Base-by-base conservation (phyloP, 108 stramenopile species). In the Pseudonitzschia multiseries region DNA sequence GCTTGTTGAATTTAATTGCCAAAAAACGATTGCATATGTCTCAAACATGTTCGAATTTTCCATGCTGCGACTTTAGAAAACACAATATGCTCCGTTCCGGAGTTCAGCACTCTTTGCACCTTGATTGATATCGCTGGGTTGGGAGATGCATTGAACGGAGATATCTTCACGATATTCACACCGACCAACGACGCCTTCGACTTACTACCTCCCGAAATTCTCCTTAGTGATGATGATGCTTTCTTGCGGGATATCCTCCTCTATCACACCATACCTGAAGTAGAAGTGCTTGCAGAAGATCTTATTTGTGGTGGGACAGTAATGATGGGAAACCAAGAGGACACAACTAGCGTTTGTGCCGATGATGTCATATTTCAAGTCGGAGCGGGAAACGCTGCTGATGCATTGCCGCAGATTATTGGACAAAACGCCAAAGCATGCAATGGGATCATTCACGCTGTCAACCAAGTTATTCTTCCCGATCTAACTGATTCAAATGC, bases 101-200 rank as follows among this genome's bases (percentile, higher is more conserved):
- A 73, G 32, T 85, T 87, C 56, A 73, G 75, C 14, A 88, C 81
- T 21, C 61, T 88, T 2, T 79, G 79, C 8, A 36, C 40, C 13
- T 73, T 81, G 14, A 21, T 82, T 2, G 50, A 42, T 22, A 77
- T 78, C 28, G 78, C 87, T 15, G 78, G 46, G 31, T 66, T 88
- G 29, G 72, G 24, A 14, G 83, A 73, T 24, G 59, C 81, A 8
- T 68, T 85, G 33, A 83, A 70, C 32, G 72, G 61, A 13, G 79
- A 70, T 5, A n/a, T 32, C 24, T 80, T 71, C 27, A 80, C 80
- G 10, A 44, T 74, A 24, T 80, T 80, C 57, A 84, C 83, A 24
- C 87, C 87, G 15, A 82, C 75, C 27, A 73, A 88, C 62, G 79
- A 57, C 0, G 87, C 85, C 0, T 88, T 88, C 57, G 77, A 50